Evolutionary conservation across 140 eudicot genomes (phyloP), one percentile per base, ranked within the genome.

Genomic region (Ambrosia hybrid): DNA sequence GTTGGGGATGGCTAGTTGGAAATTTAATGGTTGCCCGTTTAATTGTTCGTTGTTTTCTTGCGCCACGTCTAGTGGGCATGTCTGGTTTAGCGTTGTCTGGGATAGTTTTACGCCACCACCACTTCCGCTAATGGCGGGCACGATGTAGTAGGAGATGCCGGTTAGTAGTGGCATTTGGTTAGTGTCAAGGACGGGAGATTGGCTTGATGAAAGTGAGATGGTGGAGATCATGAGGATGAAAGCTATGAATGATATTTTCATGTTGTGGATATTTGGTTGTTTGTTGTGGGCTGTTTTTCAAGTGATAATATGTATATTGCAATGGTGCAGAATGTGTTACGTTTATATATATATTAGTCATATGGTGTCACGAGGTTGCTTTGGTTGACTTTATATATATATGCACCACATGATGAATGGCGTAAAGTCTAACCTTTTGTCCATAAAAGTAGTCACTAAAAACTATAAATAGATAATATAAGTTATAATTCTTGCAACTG

Each of bases 41-140:
- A 15, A 3, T 3, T 59, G 67, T 45, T 78, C 82, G 14, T 38
- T 26, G 52, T 61, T 33, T 71, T 70, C 67, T 70, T 71, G 82
- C 1, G 64, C 64, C 15, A 71, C 77, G 55, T 78, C 82, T 8
- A 62, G 51, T 5, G 77, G 82, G 67, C 81, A 77, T 38, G 65
- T 45, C 2, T 52, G 57, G 67, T 71, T 63, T 36, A 51, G 5
- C 9, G 39, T 46, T 5, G 70, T 57, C 2, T 70, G 70, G 5
- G 63, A 11, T 34, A 76, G 41, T 5, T 8, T 76, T 17, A 76
- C 34, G 16, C 73, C 77, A 0, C 82, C 82, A 0, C 77, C 82
- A 0, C 33, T 39, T 5, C 73, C 82, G 9, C 77, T 56, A 7
- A 6, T 0, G 13, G 59, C 68, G 0, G 82, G 68, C 12, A 78